Conservation (phyloP, 1,284 basidiomycete genomes). For the Sanguinoderma infundibulare region DNA sequence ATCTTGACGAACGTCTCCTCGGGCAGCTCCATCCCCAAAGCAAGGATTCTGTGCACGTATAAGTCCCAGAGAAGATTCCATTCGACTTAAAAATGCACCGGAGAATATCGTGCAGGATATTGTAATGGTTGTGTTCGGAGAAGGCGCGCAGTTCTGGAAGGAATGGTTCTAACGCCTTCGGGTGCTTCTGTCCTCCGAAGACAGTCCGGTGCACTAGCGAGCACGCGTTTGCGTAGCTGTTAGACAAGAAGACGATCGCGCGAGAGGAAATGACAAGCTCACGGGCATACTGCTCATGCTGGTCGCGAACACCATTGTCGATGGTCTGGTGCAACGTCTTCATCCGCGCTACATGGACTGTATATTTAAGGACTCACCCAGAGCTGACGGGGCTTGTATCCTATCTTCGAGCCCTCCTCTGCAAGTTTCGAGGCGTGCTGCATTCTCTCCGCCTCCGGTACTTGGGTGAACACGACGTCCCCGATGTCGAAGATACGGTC, state of each 20-base stretch:
- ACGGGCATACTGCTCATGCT: constrained; percentile 42
- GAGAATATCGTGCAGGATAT: constrained; percentile 30
- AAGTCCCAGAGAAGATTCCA: background rate
- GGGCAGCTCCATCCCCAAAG: constrained; percentile 23
- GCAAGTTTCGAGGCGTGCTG: constrained; percentile 48
- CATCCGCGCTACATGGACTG: constrained; percentile 31
- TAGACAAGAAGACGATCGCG: background rate
- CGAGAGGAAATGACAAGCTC: background rate
- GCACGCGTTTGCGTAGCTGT: background rate
- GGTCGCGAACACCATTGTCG: constrained; percentile 43
- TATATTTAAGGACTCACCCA: constrained; percentile 39
- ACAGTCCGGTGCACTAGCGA: constrained; percentile 2
- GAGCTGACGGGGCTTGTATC: constrained; percentile 53
- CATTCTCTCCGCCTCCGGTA: constrained; percentile 55
- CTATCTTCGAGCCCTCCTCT: constrained; percentile 49
- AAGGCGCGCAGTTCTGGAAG: constrained; percentile 46
- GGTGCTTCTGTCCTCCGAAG: constrained; percentile 31
- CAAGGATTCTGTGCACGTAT: constrained; percentile 9
- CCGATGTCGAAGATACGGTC: constrained; percentile 60
- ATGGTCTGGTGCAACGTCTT: constrained; percentile 26
- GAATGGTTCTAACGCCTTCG: constrained; percentile 40
- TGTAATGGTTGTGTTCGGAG: constrained; percentile 34
- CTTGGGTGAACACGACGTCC: constrained; percentile 56
- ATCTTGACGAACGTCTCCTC: constrained; percentile 34
- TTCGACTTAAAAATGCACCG: constrained; percentile 19